Evolutionary conservation across 768 basidiomycete genomes (phyloP).

Genomic region (Termitomyces heimii): DNA sequence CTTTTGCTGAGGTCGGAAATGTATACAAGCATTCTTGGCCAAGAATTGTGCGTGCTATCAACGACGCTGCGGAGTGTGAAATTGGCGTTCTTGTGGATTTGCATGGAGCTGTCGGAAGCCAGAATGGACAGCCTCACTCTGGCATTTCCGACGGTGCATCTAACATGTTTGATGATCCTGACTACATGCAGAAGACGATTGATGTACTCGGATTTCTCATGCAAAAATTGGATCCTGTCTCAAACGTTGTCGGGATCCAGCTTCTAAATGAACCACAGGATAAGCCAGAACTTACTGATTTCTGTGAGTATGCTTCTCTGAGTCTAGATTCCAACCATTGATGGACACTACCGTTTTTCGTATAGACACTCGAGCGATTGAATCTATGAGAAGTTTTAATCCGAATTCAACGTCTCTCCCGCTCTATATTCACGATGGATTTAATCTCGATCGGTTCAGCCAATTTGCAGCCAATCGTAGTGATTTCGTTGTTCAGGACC

Average conservation of each 20-base stretch:
- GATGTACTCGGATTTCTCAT: constrained; percentile 43
- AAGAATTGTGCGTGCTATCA: constrained; percentile 56
- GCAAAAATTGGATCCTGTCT: constrained; percentile 31
- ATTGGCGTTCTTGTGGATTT: constrained; percentile 69
- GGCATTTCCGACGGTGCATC: constrained; percentile 52
- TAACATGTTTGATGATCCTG: constrained; percentile 37
- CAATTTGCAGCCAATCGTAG: constrained; percentile 39
- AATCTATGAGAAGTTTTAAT: constrained; percentile 32
- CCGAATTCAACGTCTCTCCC: constrained; percentile 41
- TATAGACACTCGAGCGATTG: constrained; percentile 50
- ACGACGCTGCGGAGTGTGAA: constrained; percentile 48
- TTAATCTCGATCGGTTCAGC: constrained; percentile 48
- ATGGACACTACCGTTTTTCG: background rate
- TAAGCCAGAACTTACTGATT: constrained; percentile 35
- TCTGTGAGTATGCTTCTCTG: constrained; percentile 31
- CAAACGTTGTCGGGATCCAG: constrained; percentile 57
- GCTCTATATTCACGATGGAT: constrained; percentile 65
- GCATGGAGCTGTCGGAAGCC: constrained; percentile 72
- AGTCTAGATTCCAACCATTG: constrained; percentile 3
- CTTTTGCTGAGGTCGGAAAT: constrained; percentile 43
- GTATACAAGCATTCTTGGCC: constrained; percentile 67
- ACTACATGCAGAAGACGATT: constrained; percentile 47
- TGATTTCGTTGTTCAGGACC: constrained; percentile 68
- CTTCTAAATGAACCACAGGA: constrained; percentile 56
- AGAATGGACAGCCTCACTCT: constrained; percentile 67